These are phyloP conservation scores for Pyrenula massariospora DNA, from an alignment of 495 filamentous ascomycete genomes.

Conservation along the genomic window DNA sequence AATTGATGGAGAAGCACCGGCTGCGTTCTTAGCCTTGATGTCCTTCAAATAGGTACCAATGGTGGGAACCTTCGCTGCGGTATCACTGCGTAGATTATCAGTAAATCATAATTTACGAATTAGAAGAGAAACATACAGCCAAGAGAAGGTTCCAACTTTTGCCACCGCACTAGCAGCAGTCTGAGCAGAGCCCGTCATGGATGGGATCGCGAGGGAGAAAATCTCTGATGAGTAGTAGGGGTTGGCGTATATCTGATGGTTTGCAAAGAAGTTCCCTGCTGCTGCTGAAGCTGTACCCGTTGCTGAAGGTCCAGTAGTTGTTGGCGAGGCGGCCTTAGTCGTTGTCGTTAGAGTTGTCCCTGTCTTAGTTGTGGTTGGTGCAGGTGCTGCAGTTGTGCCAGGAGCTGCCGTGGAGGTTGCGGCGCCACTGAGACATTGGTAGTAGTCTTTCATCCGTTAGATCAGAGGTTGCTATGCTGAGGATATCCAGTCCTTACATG, in stretches of 20 bases:
- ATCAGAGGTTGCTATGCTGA: not conserved
- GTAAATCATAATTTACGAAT: not conserved
- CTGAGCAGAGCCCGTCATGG: slow-evolving; percentile 24
- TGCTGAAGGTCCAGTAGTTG: slow-evolving; percentile 3
- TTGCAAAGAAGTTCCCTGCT: slow-evolving; percentile 40
- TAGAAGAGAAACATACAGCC: slow-evolving; percentile 40
- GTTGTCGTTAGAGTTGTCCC: not conserved
- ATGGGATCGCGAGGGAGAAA: slow-evolving; percentile 35
- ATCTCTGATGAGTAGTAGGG: slow-evolving; percentile 47
- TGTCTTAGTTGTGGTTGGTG: not conserved
- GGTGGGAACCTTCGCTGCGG: slow-evolving; percentile 44
- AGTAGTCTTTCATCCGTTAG: not conserved
- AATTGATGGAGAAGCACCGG: slow-evolving; percentile 34
- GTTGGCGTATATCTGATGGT: slow-evolving; percentile 43
- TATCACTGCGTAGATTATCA: slow-evolving; percentile 26
- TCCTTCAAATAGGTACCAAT: slow-evolving; percentile 44
- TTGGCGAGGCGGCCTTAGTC: not conserved
- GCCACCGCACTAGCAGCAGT: slow-evolving; percentile 38
- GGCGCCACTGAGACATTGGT: not conserved
- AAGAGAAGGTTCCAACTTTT: slow-evolving; percentile 56
- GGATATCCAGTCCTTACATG: not conserved
- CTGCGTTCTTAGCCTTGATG: slow-evolving; percentile 41
- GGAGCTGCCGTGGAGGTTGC: not conserved
- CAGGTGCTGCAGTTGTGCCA: not conserved
- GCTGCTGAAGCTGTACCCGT: slow-evolving; percentile 19